Base-by-base conservation (phyloP, 139 green algal genomes). In the Volvox africanus region DNA sequence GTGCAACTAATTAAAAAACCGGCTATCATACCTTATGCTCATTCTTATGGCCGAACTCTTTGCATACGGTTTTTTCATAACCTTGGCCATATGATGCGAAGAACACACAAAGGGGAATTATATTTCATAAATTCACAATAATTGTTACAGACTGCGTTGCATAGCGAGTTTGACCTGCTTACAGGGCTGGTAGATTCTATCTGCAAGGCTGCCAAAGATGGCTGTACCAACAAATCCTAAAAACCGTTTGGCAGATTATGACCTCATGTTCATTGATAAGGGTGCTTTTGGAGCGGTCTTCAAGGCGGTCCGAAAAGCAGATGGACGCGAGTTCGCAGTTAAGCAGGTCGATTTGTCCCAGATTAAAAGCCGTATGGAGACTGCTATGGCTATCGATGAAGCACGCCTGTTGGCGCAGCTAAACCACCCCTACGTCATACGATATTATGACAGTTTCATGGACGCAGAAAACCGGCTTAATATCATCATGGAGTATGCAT, bases 401-500 rank as follows among this genome's bases (percentile, higher is more conserved):
- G 95, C 95, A 9, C 88, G 96, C 3, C 85, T 97, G 78, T 91
- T 97, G 36, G 82, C 94, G 0, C 93, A 95, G 84, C 88, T 97
- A 0, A 92, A 95, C 50, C 94, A 96, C 44, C 95, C 94, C 13
- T 86, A 96, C 88, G 88, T 97, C 36, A 94, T 93, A 12, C 88
- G 90, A 61, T 94, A 97, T 89, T 95, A 94, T 81, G 94, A 96
- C 78, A 95, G 92, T 88, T 97, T 96, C 84, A 93, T 97, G 90
- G 94, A 96, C 80, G 88, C 92, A 18, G 89, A 96, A 36, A 91
- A 94, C 61, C 92, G 82, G 50, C 93, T 98, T n/a, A 95, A 96
- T 93, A 98, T 98, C 36, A 73, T 98, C 5, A 98, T 98, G 96
- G 95, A 97, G 92, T 96, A 94, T 68, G 96, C 96, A 16, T 83